phyloP scores from a whole-genome alignment of 305 asterid species.

The Fraxinus baroniana region DNA sequence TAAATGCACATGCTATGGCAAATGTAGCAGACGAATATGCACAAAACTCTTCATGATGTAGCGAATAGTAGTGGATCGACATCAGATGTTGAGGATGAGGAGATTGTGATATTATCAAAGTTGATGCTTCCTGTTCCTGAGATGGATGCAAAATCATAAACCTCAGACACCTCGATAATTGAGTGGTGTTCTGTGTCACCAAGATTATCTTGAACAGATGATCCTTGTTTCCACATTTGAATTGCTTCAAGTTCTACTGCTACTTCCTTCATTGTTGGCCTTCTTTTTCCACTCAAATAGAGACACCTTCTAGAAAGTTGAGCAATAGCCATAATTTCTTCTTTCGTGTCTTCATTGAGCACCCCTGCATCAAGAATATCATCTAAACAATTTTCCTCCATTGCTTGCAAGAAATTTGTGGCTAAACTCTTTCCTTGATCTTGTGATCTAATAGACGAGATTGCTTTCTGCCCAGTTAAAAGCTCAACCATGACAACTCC shows the following conservation, averaged over 20 bases:
- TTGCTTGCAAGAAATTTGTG: not conserved
- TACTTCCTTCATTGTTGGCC: not conserved
- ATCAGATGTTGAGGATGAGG: not conserved
- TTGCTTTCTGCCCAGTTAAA: not conserved
- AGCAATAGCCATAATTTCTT: not conserved
- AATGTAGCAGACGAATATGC: not conserved
- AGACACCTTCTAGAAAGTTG: not conserved
- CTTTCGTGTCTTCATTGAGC: not conserved
- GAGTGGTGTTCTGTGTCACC: not conserved
- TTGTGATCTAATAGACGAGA: not conserved
- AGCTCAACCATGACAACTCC: not conserved
- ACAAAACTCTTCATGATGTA: not conserved
- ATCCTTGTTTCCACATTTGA: not conserved
- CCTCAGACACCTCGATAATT: not conserved
- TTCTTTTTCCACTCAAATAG: not conserved
- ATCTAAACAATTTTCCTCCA: not conserved
- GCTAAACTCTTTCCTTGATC: not conserved
- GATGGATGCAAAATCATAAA: not conserved
- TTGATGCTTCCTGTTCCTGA: not conserved
- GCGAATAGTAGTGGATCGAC: not conserved
- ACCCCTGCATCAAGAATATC: not conserved
- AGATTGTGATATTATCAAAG: not conserved
- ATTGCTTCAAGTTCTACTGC: not conserved
- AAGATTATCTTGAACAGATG: not conserved
- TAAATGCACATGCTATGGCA: not conserved